Evolutionary conservation across 2,329 filamentous ascomycete species (phyloP), one percentile per base, ranked within the genome.

Genomic region (Fusarium succisae): DNA sequence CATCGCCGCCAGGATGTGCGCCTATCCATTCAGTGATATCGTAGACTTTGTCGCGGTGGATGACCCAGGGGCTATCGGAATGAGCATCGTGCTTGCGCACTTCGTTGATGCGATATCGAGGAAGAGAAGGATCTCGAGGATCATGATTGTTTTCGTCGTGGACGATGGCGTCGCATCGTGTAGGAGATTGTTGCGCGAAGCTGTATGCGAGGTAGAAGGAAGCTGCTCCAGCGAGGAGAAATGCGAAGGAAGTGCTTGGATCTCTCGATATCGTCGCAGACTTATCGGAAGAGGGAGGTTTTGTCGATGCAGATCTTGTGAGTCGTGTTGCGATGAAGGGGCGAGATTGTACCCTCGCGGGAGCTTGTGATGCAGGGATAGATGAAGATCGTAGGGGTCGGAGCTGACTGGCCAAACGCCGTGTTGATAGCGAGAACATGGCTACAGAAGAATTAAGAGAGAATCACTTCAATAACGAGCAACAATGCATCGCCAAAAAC

Each of bases 21-120:
- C 85, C 83, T 28, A 93, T 82, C 90, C 91, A 93, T 57, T 92
- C 89, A 2, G 91, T 93, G 59, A 93, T 93, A 76, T 93, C 89
- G 84, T 93, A 93, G 26, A 93, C 90, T 64, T 89, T 89, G 78
- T 89, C 88, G 30, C 86, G 89, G 60, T 86, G 86, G n/a, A 88
- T 89, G 8, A 93, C 87, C 91, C 91, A 93, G 6, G 90, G 90
- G 15, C 84, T 81, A 3, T 85, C 78, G 0, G 90, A 88, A 26
- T 84, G 83, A 24, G 83, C 82, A n/a, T 87, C 86, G 72, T 90
- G 88, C 57, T 86, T 81, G 54, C 85, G 86, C 53, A 90, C 80
- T 63, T 90, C 87, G 18, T 84, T 79, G 20, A 90, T 82, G 37
- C 86, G 84, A 74, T 84, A 89, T 8, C 85, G 84, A 20, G 87